Evolutionary conservation across 768 basidiomycete genomes (phyloP).

Genomic region (Pisolithus orientalis): DNA sequence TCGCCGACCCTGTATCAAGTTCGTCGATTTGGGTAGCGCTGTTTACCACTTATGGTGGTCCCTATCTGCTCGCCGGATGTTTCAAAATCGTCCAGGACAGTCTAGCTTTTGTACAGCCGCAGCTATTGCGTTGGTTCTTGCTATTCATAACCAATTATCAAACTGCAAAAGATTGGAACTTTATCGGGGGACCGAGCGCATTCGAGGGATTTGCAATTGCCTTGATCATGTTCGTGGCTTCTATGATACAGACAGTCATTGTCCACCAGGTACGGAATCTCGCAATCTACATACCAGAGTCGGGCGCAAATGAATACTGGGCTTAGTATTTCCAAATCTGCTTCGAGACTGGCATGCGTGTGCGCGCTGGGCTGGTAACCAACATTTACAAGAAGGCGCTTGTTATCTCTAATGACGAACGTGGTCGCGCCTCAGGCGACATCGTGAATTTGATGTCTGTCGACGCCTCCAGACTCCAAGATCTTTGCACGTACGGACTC

Average conservation of each 20-base stretch:
- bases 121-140: conserved; percentile 74
- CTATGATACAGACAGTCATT: conserved; percentile 71
- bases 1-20: conserved; percentile 26
- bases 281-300: not conserved
- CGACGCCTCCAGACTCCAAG: conserved; percentile 72
- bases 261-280: conserved; percentile 61
- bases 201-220: conserved; percentile 75
- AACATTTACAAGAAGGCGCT: conserved; percentile 84
- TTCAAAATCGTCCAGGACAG: conserved; percentile 79
- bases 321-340: conserved; percentile 78
- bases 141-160: conserved; percentile 80
- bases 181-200: conserved; percentile 25
- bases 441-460: conserved; percentile 95
- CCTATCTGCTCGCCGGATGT: conserved; percentile 53
- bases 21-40: conserved; percentile 69
- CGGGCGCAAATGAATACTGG: not conserved
- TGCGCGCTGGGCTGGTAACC: conserved; percentile 82
- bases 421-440: conserved; percentile 77
- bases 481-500: conserved; percentile 76
- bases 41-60: conserved; percentile 70
- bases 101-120: conserved; percentile 81
- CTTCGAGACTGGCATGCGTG: conserved; percentile 87
- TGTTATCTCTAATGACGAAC: conserved; percentile 80
- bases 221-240: conserved; percentile 70
- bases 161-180: conserved; percentile 29